phyloP scores from a whole-genome alignment of 768 basidiomycete species.

The Macrolepiota fuliginosa region DNA sequence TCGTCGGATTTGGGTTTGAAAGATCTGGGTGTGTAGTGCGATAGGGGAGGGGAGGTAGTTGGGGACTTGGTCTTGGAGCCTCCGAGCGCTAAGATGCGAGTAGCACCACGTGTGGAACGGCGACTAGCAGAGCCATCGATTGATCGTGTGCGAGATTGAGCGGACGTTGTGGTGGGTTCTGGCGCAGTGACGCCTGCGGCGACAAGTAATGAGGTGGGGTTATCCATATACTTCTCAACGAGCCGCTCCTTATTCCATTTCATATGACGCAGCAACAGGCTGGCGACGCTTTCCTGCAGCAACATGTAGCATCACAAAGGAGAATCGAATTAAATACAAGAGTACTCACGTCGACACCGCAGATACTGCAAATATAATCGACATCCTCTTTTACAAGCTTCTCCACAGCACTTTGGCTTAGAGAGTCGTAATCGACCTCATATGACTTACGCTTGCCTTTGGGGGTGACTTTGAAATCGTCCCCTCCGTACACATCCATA shows the following conservation, averaged over 20 bases:
- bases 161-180: slow-evolving; percentile 30
- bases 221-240: slow-evolving; percentile 97
- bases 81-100: slow-evolving; percentile 34
- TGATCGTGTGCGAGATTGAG: slow-evolving; percentile 30
- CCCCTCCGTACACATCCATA: slow-evolving; percentile 51
- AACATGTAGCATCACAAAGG: neutral
- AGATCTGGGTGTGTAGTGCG: slow-evolving; percentile 22
- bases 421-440: slow-evolving; percentile 81
- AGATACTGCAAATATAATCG: slow-evolving; percentile 84
- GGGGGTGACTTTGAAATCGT: slow-evolving; percentile 58
- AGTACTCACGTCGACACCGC: slow-evolving; percentile 81
- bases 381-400: slow-evolving; percentile 75
- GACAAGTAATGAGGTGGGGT: slow-evolving; percentile 65
- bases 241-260: slow-evolving; percentile 96
- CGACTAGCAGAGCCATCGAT: slow-evolving; percentile 24
- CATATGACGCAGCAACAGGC: slow-evolving; percentile 77
- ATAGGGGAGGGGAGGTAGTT: slow-evolving; percentile 17
- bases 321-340: slow-evolving; percentile 5
- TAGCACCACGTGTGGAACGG: slow-evolving; percentile 35
- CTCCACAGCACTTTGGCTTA: slow-evolving; percentile 72
- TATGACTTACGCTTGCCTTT: slow-evolving; percentile 68
- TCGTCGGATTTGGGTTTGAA: slow-evolving; percentile 32
- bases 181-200: slow-evolving; percentile 66
- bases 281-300: slow-evolving; percentile 63
- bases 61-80: slow-evolving; percentile 29